Evolutionary conservation across 2,329 filamentous ascomycete genomes (phyloP).

Genomic region (Talaromyces sp.): DNA sequence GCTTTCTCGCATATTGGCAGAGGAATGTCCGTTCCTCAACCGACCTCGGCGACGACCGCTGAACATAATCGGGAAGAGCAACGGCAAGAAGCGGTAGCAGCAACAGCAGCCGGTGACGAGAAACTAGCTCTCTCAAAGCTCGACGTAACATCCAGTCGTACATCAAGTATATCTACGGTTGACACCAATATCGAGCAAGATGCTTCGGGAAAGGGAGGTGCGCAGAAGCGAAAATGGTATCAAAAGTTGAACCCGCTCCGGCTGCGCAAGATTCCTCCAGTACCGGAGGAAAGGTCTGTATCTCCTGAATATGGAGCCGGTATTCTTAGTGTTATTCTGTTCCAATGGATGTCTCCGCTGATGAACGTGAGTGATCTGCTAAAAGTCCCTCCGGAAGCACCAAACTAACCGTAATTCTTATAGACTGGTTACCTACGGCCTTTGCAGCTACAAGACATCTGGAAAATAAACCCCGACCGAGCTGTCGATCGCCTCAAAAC

Average conservation of each 20-base stretch:
- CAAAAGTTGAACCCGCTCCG: constrained; percentile 46
- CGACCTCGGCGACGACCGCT: not conserved
- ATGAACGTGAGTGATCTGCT: constrained; percentile 66
- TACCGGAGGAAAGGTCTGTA: constrained; percentile 53
- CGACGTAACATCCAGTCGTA: not conserved
- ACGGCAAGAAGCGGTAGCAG: not conserved
- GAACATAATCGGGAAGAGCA: constrained; percentile 11
- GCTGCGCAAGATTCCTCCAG: constrained; percentile 52
- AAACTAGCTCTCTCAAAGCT: constrained; percentile 1
- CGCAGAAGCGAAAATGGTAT: constrained; percentile 35
- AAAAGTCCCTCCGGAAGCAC: not conserved
- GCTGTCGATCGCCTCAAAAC: constrained; percentile 67
- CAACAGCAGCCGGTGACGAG: not conserved
- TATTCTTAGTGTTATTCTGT: constrained; percentile 73
- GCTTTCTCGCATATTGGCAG: not conserved
- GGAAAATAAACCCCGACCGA: constrained; percentile 79
- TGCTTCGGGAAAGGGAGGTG: not conserved
- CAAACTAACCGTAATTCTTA: constrained; percentile 13
- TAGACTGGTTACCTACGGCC: constrained; percentile 81
- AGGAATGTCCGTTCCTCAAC: constrained; percentile 1
- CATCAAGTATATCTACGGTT: not conserved
- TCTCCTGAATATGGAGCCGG: constrained; percentile 71
- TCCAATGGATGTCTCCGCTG: constrained; percentile 85
- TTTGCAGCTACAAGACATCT: constrained; percentile 82
- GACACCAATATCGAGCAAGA: not conserved